A percentile compares a stretch with the other conserved stretches of the same genome.
Evolutionary conservation across 495 filamentous ascomycete species (phyloP).

Genomic region (Aspergillus steynii): DNA sequence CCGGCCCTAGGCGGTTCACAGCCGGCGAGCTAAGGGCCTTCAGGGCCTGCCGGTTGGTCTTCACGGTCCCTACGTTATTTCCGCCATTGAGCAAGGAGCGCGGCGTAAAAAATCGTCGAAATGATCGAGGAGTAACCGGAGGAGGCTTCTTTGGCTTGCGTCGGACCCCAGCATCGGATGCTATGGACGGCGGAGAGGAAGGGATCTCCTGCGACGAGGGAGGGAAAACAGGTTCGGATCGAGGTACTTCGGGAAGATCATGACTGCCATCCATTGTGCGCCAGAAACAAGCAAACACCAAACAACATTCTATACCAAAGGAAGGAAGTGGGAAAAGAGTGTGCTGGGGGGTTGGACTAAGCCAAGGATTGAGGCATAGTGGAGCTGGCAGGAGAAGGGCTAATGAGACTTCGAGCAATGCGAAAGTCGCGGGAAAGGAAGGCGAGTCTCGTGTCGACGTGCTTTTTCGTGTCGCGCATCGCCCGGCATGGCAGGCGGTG

Average conservation of each 20-base stretch:
- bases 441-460: constrained; percentile 28
- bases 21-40: constrained; percentile 66
- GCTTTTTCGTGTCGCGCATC: constrained; percentile 30
- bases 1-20: constrained; percentile 56
- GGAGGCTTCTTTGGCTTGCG: constrained; percentile 50
- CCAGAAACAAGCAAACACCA: constrained; percentile 21
- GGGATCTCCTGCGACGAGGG: constrained; percentile 39
- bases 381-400: constrained; percentile 11
- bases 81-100: constrained; percentile 45
- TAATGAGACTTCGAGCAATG: constrained; percentile 13
- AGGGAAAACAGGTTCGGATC: constrained; percentile 45
- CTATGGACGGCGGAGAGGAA: constrained; percentile 49
- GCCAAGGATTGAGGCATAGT: constrained; percentile 18
- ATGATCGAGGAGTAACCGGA: constrained; percentile 71
- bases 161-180: constrained; percentile 41
- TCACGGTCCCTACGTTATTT: constrained; percentile 45
- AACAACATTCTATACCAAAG: constrained; percentile 26
- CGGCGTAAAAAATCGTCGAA: constrained; percentile 83
- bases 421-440: constrained; percentile 20
- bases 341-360: constrained; percentile 11
- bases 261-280: constrained; percentile 38
- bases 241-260: constrained; percentile 41
- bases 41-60: constrained; percentile 63
- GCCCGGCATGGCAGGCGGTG: constrained; percentile 23
- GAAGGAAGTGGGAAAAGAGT: constrained; percentile 12